Evolutionary conservation across 345 rosid genomes (phyloP), one percentile per base, ranked within the genome.

Genomic region (Arabis alpina): DNA sequence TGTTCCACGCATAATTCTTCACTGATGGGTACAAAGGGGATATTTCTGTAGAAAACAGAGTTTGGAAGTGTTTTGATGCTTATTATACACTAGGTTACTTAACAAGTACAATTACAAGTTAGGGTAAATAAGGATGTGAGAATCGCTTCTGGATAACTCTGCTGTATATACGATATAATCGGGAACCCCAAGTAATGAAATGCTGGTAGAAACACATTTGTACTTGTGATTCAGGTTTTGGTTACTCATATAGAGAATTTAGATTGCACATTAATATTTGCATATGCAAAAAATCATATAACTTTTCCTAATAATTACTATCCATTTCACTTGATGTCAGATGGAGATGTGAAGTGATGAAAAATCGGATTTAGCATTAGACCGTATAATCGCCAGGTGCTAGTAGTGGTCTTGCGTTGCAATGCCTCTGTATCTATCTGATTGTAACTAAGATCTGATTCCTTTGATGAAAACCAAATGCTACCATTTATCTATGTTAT

Each of bases 351-450:
- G 32, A 58, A 66, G 77, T 32, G 67, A 42, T 63, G 24, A n/a
- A 25, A 25, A 15, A 11, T 4, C 3, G 64, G 63, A 47, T 24
- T 8, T 55, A 64, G 76, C 63, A 44, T 54, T 34, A 62, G 63
- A 50, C 65, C 11, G 42, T 24, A 39, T 3, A 10, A 42, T 28
- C 43, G 32, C 10, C 28, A 62, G 16, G 39, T 44, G 23, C 24
- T 15, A 37, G 50, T 64, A 27, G 51, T 44, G 54, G 62, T n/a
- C 47, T 62, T 10, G 24, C 63, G 36, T 47, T 1, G 56, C 64
- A 45, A 62, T 71, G 57, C 42, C 56, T 54, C 57, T 72, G 64
- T 55, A 64, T 72, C 50, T 54, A 72, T 54, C 50, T 64, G 58
- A 16, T 64, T 54, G 56, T 62, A 63, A 62, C 76, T 34, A 54